These are phyloP conservation scores for Pythium graminicola DNA, from an alignment of 352 stramenopile genomes.

Conservation along the genomic window DNA sequence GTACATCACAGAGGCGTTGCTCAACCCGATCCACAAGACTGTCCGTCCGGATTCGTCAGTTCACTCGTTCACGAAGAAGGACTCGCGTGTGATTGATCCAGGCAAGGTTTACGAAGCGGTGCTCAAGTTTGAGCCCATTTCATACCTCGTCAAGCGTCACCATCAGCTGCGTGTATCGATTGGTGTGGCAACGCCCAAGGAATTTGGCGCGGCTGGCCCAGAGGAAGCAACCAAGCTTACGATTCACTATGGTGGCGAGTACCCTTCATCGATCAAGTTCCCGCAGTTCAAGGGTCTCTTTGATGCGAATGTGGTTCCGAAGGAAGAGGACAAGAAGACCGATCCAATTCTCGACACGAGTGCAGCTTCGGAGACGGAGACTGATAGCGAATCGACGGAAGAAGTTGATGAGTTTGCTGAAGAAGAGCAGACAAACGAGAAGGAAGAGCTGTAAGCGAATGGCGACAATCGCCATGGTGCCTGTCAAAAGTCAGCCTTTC, in stretches of 20 bases:
- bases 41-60: constrained; percentile 53
- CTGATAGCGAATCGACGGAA: constrained; percentile 21
- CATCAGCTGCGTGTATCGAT: constrained; percentile 74
- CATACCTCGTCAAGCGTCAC: constrained; percentile 70
- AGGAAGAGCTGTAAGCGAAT: constrained; percentile 24
- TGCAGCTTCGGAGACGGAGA: constrained; percentile 21
- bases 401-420: constrained; percentile 49
- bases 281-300: constrained; percentile 53
- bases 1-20: constrained; percentile 72
- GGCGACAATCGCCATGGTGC: background rate
- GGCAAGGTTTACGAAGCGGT: constrained; percentile 71
- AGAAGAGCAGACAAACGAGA: constrained; percentile 19
- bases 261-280: constrained; percentile 69
- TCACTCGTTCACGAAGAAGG: constrained; percentile 56
- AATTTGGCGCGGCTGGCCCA: constrained; percentile 45
- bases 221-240: constrained; percentile 61
- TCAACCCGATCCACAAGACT: constrained; percentile 66
- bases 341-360: constrained; percentile 17
- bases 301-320: constrained; percentile 53
- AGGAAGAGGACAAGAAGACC: constrained; percentile 19
- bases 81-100: constrained; percentile 52
- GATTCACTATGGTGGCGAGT: constrained; percentile 61
- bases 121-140: constrained; percentile 67
- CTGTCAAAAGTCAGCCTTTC: too few species aligned
- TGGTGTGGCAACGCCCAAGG: constrained; percentile 41